These are phyloP conservation scores for Paramecium octaurelia DNA, from an alignment of 73 alveolate genomes.

Conservation along the genomic window DNA sequence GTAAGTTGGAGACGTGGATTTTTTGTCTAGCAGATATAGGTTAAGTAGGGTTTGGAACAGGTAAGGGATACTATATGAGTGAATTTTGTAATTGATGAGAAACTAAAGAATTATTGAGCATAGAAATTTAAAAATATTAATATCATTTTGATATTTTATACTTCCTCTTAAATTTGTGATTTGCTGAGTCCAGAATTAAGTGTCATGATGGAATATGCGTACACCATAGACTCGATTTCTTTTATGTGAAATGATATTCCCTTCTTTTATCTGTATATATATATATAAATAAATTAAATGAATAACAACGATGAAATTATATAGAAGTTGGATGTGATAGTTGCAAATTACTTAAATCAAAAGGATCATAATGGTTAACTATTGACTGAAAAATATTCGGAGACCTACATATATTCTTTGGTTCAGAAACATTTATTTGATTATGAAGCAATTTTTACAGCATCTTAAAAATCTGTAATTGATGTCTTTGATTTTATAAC, in stretches of 20 bases:
- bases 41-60: neutral
- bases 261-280: neutral
- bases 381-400: conserved; percentile 2
- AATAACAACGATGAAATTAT: conserved; percentile 51
- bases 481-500: conserved; percentile 46
- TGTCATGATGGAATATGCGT: neutral
- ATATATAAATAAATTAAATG: neutral
- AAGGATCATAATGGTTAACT: conserved; percentile 30
- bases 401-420: conserved; percentile 3
- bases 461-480: neutral
- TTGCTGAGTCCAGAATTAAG: neutral
- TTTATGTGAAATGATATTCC: neutral
- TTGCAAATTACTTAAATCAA: neutral
- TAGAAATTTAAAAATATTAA: neutral
- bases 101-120: neutral
- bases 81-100: neutral
- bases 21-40: conserved; percentile 17
- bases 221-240: neutral
- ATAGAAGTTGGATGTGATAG: conserved; percentile 4
- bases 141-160: neutral
- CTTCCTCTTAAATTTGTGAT: neutral
- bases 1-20: conserved; percentile 21
- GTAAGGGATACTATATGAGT: neutral
- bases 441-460: conserved; percentile 30
- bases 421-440: conserved; percentile 46